These are phyloP conservation scores for Paulownia fortunei DNA, from an alignment of 257 asterid species.

Conservation along the genomic window DNA sequence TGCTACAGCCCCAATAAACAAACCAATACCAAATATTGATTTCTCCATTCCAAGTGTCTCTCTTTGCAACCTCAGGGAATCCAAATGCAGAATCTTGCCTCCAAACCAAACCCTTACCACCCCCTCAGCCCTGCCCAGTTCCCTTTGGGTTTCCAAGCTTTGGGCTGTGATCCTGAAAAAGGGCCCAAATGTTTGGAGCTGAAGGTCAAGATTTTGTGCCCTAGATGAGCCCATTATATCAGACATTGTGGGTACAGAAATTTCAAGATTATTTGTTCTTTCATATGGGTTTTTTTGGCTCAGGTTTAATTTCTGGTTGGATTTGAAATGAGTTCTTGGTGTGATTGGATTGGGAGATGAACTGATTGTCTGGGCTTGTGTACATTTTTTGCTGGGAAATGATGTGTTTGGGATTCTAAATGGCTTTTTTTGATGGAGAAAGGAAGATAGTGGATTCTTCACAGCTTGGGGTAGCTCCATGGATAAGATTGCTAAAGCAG, in stretches of 20 bases:
- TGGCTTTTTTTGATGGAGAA: constrained; percentile 16
- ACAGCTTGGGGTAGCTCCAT: constrained; percentile 39
- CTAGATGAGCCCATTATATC: constrained; percentile 75
- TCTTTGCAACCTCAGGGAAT: constrained; percentile 65
- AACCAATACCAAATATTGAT: constrained; percentile 88
- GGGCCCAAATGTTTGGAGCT: constrained; percentile 73
- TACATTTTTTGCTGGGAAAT: neutral
- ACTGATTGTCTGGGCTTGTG: neutral
- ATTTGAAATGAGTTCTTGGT: constrained; percentile 24
- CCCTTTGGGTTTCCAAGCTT: constrained; percentile 48
- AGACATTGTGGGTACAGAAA: constrained; percentile 64
- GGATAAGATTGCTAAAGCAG: constrained; percentile 11
- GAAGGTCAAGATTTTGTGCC: constrained; percentile 71
- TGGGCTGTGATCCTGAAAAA: constrained; percentile 79
- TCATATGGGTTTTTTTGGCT: neutral
- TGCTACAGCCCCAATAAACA: constrained; percentile 93
- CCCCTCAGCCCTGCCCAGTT: constrained; percentile 86
- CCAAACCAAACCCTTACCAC: constrained; percentile 74
- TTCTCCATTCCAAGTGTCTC: constrained; percentile 83
- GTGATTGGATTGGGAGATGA: neutral
- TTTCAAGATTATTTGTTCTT: constrained; percentile 10
- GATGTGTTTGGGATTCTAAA: constrained; percentile 20
- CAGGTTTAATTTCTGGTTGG: constrained; percentile 21
- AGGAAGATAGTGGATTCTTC: constrained; percentile 24
- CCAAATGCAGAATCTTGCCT: constrained; percentile 83